A percentile compares a stretch with the other conserved stretches of the same genome.
Evolutionary conservation across 345 rosid species (phyloP).

Genomic region (Trapa incisa): DNA sequence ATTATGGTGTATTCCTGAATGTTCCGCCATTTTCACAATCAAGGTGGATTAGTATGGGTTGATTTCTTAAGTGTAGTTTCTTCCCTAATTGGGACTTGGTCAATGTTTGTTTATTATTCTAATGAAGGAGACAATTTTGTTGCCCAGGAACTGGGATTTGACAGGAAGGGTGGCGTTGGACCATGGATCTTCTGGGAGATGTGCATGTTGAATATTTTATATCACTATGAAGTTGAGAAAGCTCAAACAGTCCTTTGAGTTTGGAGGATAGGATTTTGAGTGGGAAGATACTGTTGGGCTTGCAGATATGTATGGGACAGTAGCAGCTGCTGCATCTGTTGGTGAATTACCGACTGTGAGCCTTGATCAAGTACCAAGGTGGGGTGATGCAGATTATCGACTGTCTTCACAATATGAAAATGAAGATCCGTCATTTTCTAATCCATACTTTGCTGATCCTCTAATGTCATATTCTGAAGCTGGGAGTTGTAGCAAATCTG

Average conservation of each 20-base stretch:
- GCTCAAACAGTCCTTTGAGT: background rate
- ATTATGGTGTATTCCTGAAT: background rate
- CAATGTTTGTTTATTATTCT: background rate
- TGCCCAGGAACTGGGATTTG: background rate
- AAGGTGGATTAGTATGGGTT: background rate
- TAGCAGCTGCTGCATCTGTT: constrained; percentile 31
- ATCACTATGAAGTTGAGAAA: background rate
- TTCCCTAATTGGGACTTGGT: background rate
- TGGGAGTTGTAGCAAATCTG: no score
- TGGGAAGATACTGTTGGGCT: constrained; percentile 14
- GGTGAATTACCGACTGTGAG: constrained; percentile 35
- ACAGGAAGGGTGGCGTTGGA: background rate
- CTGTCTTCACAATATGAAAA: constrained; percentile 36
- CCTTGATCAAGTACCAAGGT: constrained; percentile 79
- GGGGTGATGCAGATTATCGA: constrained; percentile 79
- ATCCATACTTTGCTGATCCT: constrained; percentile 52
- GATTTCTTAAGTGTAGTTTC: background rate
- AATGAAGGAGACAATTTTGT: background rate
- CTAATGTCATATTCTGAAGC: no score
- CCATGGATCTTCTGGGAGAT: background rate
- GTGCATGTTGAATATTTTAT: background rate
- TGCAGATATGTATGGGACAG: constrained; percentile 39
- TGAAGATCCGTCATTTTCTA: constrained; percentile 49
- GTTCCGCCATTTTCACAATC: background rate
- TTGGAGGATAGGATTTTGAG: constrained; percentile 2